Percentiles rank a stretch among this genome's conserved stretches.
phyloP scores from a whole-genome alignment of 257 asterid genomes.

The Gynochthodes officinalis region DNA sequence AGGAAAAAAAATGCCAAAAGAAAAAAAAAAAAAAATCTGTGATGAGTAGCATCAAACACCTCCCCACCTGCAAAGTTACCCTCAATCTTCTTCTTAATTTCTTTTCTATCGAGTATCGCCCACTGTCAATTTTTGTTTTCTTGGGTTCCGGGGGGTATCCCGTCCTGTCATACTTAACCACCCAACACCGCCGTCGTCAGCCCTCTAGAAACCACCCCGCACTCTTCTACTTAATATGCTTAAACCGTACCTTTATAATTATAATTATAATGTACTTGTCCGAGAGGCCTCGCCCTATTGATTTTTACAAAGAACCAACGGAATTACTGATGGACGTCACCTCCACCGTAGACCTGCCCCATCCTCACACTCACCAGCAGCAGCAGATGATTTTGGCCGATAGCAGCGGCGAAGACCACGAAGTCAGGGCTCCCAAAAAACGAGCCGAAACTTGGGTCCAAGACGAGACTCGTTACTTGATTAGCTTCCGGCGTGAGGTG shows the following conservation, averaged over 20 bases:
- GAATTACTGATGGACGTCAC: constrained; percentile 21
- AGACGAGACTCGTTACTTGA: constrained; percentile 70
- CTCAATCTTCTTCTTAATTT: no score
- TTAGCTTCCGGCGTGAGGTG: constrained; percentile 61
- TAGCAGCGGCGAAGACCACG: constrained; percentile 43
- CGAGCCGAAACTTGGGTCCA: constrained; percentile 92
- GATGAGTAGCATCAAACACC: no score
- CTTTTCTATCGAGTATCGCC: no score
- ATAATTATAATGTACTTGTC: constrained; percentile 25
- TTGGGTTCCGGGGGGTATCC: no score
- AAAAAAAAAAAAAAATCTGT: no score
- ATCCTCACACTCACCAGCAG: neutral
- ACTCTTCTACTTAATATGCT: neutral
- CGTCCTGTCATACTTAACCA: no score
- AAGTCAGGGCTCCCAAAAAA: constrained; percentile 56
- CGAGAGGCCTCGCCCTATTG: constrained; percentile 25
- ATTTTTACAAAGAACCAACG: constrained; percentile 17
- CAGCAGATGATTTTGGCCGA: constrained; percentile 39
- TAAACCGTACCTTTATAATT: neutral
- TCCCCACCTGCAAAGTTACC: no score
- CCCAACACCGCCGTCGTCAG: neutral
- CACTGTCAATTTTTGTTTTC: no score
- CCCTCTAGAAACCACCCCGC: neutral
- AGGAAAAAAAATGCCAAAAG: no score
- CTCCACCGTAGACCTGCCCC: constrained; percentile 14